phyloP scores from a whole-genome alignment of 148 eudicot genomes.

The Vaccinium darrowii region DNA sequence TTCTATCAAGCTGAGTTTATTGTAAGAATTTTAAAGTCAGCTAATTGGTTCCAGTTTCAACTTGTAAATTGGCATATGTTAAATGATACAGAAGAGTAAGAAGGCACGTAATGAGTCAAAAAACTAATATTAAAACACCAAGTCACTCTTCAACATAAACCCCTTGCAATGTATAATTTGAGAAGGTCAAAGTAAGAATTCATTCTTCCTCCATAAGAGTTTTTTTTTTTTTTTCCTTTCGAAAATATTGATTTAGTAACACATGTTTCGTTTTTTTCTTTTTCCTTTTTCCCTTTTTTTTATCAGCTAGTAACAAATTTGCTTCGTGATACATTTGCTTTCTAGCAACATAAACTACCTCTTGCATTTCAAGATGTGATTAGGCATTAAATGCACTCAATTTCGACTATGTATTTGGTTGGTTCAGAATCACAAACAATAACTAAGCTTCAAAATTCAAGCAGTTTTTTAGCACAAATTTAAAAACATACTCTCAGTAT shows the following conservation, averaged over 20 bases:
- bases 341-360: not conserved
- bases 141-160: not conserved
- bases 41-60: not conserved
- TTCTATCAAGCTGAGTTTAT: not conserved
- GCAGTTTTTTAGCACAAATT: not conserved
- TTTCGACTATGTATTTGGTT: not conserved
- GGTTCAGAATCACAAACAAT: not conserved
- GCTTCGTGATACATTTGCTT: not conserved
- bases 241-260: not conserved
- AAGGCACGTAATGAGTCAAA: not conserved
- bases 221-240: not conserved
- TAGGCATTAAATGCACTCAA: not conserved
- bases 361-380: not conserved
- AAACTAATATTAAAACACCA: not conserved
- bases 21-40: not conserved
- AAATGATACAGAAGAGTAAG: not conserved
- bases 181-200: not conserved
- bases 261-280: not conserved
- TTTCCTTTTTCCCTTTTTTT: not conserved
- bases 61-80: not conserved
- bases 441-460: not conserved
- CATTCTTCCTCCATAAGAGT: not conserved
- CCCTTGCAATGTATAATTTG: not conserved
- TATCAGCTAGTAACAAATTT: not conserved
- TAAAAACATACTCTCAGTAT: slow-evolving; percentile 36